Conservation (phyloP, 192 early-diverging fungal genomes). For the Backusella morwellensis region DNA sequence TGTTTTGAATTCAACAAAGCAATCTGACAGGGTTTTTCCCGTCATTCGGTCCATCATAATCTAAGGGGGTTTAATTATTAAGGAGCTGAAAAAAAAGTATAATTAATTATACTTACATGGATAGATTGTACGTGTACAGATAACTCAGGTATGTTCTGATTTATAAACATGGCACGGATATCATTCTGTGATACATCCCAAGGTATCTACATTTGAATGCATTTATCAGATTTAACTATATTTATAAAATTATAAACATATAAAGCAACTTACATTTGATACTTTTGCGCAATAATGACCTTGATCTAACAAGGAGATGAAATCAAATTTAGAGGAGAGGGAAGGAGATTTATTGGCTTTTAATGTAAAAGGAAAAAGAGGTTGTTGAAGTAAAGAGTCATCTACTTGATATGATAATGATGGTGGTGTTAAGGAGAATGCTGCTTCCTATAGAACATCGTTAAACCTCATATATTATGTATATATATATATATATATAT, state of each 20-base stretch:
- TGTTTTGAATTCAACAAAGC: conserved; percentile 63
- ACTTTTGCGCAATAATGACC: conserved; percentile 5
- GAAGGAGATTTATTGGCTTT: background rate
- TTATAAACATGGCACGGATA: conserved; percentile 43
- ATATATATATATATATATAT: conserved; percentile 1
- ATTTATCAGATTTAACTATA: background rate
- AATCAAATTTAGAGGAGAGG: background rate
- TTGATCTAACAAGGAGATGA: background rate
- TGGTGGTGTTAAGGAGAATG: background rate
- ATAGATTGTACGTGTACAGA: conserved; percentile 47
- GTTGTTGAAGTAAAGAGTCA: background rate
- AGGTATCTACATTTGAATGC: conserved; percentile 39
- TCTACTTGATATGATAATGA: background rate
- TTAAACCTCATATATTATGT: background rate
- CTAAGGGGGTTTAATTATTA: conserved; percentile 22
- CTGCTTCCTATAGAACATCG: background rate
- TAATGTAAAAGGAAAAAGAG: background rate
- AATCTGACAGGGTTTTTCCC: conserved; percentile 71
- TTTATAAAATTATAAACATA: background rate
- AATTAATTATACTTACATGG: conserved; percentile 46
- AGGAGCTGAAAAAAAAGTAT: background rate
- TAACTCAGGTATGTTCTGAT: conserved; percentile 38
- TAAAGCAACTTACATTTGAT: conserved; percentile 11
- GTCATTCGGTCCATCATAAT: conserved; percentile 61
- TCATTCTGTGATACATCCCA: conserved; percentile 61